Percentiles rank a stretch among this genome's conserved stretches.
These are phyloP conservation scores for Porcisia hertigi DNA, from an alignment of 208 protist genomes.

Conservation along the genomic window DNA sequence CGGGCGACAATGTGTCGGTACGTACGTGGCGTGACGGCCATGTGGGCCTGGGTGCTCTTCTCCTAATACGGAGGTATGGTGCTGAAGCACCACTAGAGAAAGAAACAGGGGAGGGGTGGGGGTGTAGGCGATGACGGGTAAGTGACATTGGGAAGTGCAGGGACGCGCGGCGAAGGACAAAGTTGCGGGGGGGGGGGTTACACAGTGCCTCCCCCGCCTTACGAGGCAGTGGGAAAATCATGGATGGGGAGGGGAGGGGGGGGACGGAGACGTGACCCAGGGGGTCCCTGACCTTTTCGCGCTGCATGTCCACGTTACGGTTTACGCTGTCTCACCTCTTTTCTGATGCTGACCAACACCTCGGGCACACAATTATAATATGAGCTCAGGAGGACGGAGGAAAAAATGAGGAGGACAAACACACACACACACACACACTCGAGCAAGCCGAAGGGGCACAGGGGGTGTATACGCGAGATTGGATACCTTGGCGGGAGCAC, in stretches of 20 bases:
- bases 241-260: background rate
- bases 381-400: background rate
- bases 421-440: background rate
- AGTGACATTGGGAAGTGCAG: background rate
- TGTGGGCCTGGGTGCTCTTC: background rate
- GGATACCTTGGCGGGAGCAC: too few relatives aligned
- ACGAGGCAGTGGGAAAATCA: background rate
- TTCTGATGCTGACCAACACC: too few relatives aligned
- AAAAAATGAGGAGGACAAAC: background rate
- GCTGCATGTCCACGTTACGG: background rate
- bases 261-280: background rate
- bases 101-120: background rate
- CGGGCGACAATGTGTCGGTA: constrained; percentile 70
- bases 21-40: constrained; percentile 19
- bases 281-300: background rate
- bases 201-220: background rate
- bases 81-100: background rate
- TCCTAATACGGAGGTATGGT: background rate
- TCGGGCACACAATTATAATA: background rate
- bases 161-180: background rate
- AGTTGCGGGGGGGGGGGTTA: too few relatives aligned
- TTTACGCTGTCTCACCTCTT: background rate
- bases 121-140: background rate
- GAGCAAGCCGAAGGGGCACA: background rate
- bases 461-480: background rate